Percentiles rank a stretch among this genome's conserved stretches.
These are phyloP conservation scores for Blastosporella zonata DNA, from an alignment of 1,284 basidiomycete genomes.

Conservation along the genomic window DNA sequence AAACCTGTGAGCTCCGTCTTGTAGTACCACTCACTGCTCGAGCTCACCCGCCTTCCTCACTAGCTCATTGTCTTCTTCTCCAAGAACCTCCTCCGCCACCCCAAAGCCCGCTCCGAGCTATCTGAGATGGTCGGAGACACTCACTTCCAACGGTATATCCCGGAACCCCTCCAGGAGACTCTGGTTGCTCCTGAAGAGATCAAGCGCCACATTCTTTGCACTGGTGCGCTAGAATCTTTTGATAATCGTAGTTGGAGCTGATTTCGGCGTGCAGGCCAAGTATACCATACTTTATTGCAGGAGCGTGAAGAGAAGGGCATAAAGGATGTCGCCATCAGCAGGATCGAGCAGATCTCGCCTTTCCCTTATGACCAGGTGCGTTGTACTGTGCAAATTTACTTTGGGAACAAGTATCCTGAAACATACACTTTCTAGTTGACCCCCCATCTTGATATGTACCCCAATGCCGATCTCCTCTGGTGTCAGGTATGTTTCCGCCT, in stretches of 20 bases:
- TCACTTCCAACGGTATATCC: conserved; percentile 90
- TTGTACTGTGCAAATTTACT: conserved; percentile 11
- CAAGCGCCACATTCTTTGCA: conserved; percentile 88
- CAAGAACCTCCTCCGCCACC: conserved; percentile 93
- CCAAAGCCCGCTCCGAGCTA: conserved; percentile 83
- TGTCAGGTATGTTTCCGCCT: conserved; percentile 59
- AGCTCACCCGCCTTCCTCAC: conserved; percentile 2
- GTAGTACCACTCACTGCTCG: conserved; percentile 1
- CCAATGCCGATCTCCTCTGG: conserved; percentile 91
- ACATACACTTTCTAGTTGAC: conserved; percentile 45
- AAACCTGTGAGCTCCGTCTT: conserved; percentile 65
- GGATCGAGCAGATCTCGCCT: conserved; percentile 93
- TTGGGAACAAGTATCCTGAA: neutral
- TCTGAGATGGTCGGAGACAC: conserved; percentile 89
- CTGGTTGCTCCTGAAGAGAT: conserved; percentile 85
- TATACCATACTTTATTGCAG: conserved; percentile 87
- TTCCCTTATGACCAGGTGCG: conserved; percentile 91
- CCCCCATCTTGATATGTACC: conserved; percentile 92
- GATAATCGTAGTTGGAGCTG: neutral
- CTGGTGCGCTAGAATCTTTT: conserved; percentile 40
- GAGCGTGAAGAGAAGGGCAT: conserved; percentile 88
- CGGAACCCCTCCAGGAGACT: conserved; percentile 69
- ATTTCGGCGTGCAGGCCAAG: conserved; percentile 63
- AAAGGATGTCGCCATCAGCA: conserved; percentile 91
- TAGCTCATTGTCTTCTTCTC: conserved; percentile 95